Evolutionary conservation across 345 rosid species (phyloP).

Genomic region (Acer negundo): DNA sequence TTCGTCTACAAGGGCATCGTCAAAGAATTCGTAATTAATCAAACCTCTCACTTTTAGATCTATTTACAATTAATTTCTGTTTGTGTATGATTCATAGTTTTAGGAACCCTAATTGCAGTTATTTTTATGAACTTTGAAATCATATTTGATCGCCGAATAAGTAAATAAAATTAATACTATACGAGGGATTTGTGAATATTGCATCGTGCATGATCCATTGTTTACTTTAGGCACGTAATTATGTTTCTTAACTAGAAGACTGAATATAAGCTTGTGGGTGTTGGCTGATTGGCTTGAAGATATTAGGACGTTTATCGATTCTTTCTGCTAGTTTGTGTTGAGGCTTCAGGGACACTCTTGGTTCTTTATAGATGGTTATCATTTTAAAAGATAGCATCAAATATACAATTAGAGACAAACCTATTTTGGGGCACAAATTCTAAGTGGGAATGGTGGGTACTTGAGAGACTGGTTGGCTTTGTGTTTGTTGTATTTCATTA

Average conservation of each 20-base stretch:
- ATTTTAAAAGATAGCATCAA: neutral
- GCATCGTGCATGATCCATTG: neutral
- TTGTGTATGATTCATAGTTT: too few relatives aligned
- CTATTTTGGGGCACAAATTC: too few relatives aligned
- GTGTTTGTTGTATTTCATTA: neutral
- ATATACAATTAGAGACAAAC: neutral
- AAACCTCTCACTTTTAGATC: neutral
- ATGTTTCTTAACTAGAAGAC: neutral
- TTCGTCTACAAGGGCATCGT: conserved; percentile 89
- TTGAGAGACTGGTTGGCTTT: neutral
- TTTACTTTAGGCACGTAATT: neutral
- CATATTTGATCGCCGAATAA: neutral
- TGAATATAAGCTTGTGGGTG: too few relatives aligned
- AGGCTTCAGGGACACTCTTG: neutral
- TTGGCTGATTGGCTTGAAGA: neutral
- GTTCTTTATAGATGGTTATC: neutral
- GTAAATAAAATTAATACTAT: neutral
- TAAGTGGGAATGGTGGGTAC: neutral
- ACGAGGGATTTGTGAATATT: neutral
- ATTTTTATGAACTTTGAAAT: neutral
- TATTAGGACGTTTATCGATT: neutral
- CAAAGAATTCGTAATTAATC: conserved; percentile 59
- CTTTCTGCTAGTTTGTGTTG: neutral
- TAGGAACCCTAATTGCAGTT: too few relatives aligned
- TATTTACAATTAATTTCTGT: neutral